Percentiles rank a stretch among this genome's conserved stretches.
Evolutionary conservation across 495 filamentous ascomycete genomes (phyloP).

Genomic region (Trypethelium eluteriae): DNA sequence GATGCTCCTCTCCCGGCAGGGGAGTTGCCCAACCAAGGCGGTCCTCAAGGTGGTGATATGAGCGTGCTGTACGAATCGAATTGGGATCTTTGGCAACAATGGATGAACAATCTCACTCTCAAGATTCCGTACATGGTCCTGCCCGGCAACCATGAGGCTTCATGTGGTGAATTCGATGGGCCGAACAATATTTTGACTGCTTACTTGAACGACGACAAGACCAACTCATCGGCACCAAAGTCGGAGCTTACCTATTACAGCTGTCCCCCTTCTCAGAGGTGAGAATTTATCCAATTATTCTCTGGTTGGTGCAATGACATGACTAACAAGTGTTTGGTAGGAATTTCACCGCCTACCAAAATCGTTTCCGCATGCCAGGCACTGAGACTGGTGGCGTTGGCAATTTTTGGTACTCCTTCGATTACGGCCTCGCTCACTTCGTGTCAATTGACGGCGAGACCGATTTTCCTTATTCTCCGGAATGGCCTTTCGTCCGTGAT

Average conservation of each 20-base stretch:
- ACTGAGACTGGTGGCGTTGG: constrained; percentile 14
- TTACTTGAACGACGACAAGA: constrained; percentile 37
- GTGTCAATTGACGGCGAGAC: constrained; percentile 23
- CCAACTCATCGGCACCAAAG: constrained; percentile 29
- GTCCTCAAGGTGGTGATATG: constrained; percentile 45
- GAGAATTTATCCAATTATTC: not conserved
- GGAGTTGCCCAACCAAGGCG: constrained; percentile 44
- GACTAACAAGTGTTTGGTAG: constrained; percentile 29
- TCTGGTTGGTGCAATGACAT: not conserved
- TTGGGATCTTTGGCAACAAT: constrained; percentile 46
- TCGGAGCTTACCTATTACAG: constrained; percentile 42
- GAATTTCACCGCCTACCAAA: constrained; percentile 33
- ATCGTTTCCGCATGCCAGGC: constrained; percentile 24
- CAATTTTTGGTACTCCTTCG: constrained; percentile 25
- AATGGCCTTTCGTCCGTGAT: constrained; percentile 40
- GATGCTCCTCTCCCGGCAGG: constrained; percentile 41
- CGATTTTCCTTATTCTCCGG: constrained; percentile 32
- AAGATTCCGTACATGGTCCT: constrained; percentile 34
- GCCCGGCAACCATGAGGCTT: constrained; percentile 34
- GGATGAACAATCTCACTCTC: constrained; percentile 30
- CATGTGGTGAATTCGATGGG: constrained; percentile 44
- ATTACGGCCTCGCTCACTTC: constrained; percentile 22
- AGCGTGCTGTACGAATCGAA: constrained; percentile 44
- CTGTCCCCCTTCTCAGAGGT: constrained; percentile 36
- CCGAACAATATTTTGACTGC: constrained; percentile 42